phyloP scores from a whole-genome alignment of 176 grass and related monocot species.

The Aechmea fasciata region DNA sequence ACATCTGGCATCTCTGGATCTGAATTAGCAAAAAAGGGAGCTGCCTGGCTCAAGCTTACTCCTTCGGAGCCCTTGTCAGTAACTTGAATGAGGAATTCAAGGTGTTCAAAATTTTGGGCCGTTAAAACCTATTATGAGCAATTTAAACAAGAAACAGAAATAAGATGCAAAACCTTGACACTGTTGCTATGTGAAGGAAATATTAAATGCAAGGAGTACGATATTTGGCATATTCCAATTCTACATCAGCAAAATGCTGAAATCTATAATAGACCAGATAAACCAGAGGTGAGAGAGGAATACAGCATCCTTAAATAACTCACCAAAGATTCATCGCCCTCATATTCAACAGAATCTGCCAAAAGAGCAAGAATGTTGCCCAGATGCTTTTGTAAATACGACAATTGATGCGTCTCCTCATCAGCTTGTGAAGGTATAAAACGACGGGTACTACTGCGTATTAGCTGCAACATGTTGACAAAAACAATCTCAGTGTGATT shows the following conservation, averaged over 20 bases:
- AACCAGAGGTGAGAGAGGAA: neutral
- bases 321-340: constrained; percentile 21
- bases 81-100: constrained; percentile 18
- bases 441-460: constrained; percentile 24
- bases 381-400: constrained; percentile 29
- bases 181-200: neutral
- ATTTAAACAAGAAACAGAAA: neutral
- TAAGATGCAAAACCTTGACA: neutral
- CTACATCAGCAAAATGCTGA: neutral
- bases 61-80: constrained; percentile 6
- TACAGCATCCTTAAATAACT: neutral
- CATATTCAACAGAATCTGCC: constrained; percentile 17
- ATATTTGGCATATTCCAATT: neutral
- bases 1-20: constrained; percentile 24
- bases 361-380: constrained; percentile 19
- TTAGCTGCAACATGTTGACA: constrained; percentile 7
- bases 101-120: constrained; percentile 16
- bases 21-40: constrained; percentile 30
- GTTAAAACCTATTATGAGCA: constrained; percentile 16
- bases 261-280: neutral
- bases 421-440: constrained; percentile 29
- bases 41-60: constrained; percentile 16
- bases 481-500: neutral
- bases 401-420: constrained; percentile 26
- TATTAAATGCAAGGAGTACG: neutral